Conservation (phyloP, 345 rosid species). For the Corymbia maculata region DNA sequence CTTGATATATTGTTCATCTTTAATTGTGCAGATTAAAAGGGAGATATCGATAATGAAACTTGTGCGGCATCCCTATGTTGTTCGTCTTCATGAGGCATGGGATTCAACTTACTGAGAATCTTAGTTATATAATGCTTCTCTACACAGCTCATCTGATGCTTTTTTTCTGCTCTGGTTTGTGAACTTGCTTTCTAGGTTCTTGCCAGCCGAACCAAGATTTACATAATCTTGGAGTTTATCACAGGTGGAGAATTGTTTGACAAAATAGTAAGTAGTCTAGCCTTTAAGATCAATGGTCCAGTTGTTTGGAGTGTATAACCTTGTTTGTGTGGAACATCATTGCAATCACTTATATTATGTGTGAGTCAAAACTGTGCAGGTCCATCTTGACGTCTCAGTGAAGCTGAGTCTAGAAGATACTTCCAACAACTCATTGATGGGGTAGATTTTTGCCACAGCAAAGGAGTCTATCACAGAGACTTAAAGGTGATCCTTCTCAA, state of each 20-base stretch:
- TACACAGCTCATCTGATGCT: neutral
- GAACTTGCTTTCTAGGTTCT: slow-evolving; percentile 39
- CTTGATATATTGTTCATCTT: neutral
- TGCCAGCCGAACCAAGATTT: slow-evolving; percentile 89
- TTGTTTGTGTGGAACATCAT: neutral
- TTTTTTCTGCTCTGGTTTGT: neutral
- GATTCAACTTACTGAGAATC: neutral
- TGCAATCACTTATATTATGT: neutral
- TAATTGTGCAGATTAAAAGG: slow-evolving; percentile 62
- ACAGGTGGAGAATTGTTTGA: slow-evolving; percentile 98
- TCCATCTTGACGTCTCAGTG: slow-evolving; percentile 83
- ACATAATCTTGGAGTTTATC: slow-evolving; percentile 90
- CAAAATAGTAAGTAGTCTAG: slow-evolving; percentile 67
- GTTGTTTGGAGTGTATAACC: neutral
- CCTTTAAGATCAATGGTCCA: neutral
- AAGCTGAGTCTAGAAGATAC: slow-evolving; percentile 78
- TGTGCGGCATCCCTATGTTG: slow-evolving; percentile 92
- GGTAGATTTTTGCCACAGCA: slow-evolving; percentile 88
- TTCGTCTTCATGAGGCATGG: slow-evolving; percentile 81
- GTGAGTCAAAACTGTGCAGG: slow-evolving; percentile 21
- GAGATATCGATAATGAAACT: slow-evolving; percentile 99
- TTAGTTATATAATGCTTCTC: neutral
- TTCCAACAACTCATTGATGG: slow-evolving; percentile 98
- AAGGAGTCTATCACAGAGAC: slow-evolving; percentile 95
- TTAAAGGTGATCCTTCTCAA: slow-evolving; percentile 45